Evolutionary conservation across 257 asterid genomes (phyloP).

Genomic region (Ajuga chamaepitys): DNA sequence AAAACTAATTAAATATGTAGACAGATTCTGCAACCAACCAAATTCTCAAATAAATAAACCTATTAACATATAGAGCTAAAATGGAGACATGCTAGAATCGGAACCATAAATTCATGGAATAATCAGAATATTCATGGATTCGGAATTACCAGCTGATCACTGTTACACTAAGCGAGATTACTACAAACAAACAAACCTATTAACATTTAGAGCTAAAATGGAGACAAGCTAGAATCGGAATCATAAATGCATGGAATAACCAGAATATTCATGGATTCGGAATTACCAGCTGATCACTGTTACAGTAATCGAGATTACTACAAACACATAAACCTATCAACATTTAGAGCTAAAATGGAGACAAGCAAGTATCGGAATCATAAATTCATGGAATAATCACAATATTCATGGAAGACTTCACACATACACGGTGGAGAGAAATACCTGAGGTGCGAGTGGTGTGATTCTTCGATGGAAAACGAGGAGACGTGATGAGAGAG

Average conservation of each 20-base stretch:
- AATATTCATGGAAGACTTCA: conserved; percentile 57
- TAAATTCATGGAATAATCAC: background rate
- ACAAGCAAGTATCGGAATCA: too few relatives aligned
- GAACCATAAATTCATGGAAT: background rate
- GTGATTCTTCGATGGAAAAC: background rate
- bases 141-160: conserved; percentile 22
- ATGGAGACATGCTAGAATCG: too few relatives aligned
- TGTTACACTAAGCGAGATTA: conserved; percentile 20
- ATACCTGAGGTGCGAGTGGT: conserved; percentile 17
- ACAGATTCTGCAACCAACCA: background rate
- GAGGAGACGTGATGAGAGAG: conserved; percentile 10
- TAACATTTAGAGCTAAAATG: too few relatives aligned
- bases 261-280: conserved; percentile 37
- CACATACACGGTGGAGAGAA: background rate
- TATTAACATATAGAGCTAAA: background rate
- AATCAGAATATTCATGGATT: conserved; percentile 36
- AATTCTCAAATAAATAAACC: background rate
- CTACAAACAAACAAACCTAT: background rate
- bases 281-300: conserved; percentile 23
- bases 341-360: too few relatives aligned
- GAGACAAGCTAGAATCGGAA: too few relatives aligned
- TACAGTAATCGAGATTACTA: conserved; percentile 19
- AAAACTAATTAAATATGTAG: background rate
- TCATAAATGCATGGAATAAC: background rate
- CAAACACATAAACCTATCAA: background rate